Conservation (phyloP, 176 grass and related monocot genomes). For the Poa annua region DNA sequence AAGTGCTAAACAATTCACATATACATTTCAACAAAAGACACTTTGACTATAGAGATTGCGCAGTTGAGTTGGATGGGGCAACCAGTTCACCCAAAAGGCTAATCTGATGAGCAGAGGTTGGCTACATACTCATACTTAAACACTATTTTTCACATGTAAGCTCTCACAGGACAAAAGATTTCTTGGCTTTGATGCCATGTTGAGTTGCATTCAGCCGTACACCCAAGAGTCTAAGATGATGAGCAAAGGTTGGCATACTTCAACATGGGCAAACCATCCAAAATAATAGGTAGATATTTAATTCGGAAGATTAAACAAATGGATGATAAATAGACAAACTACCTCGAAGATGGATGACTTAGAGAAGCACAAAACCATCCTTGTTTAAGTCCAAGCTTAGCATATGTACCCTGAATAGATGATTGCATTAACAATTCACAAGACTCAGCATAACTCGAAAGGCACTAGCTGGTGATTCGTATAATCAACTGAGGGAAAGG, state of each 20-base stretch:
- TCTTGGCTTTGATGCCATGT: background rate
- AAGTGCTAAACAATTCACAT: too few relatives aligned
- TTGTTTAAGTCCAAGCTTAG: conserved; percentile 84
- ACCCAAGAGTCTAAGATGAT: background rate
- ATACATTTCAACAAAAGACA: background rate
- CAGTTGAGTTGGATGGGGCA: background rate
- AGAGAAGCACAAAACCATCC: conserved; percentile 84
- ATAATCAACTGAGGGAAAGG: conserved; percentile 30
- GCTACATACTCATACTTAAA: background rate
- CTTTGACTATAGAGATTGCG: background rate
- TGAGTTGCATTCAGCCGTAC: background rate
- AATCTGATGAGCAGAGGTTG: background rate
- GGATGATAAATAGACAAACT: conserved; percentile 16
- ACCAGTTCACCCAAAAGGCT: background rate
- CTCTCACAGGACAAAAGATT: background rate
- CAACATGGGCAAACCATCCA: conserved; percentile 1
- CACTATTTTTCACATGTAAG: background rate
- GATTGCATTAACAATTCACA: conserved; percentile 30
- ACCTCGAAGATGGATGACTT: conserved; percentile 76
- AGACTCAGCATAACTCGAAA: conserved; percentile 34
- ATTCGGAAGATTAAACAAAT: conserved; percentile 3
- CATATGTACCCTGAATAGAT: conserved; percentile 70
- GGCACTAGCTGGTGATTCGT: background rate
- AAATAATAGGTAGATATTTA: background rate
- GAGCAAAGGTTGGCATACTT: background rate